A percentile compares a stretch with the other conserved stretches of the same genome.
phyloP scores from a whole-genome alignment of 73 alveolate species.

The Paramecium pentaurelia region DNA sequence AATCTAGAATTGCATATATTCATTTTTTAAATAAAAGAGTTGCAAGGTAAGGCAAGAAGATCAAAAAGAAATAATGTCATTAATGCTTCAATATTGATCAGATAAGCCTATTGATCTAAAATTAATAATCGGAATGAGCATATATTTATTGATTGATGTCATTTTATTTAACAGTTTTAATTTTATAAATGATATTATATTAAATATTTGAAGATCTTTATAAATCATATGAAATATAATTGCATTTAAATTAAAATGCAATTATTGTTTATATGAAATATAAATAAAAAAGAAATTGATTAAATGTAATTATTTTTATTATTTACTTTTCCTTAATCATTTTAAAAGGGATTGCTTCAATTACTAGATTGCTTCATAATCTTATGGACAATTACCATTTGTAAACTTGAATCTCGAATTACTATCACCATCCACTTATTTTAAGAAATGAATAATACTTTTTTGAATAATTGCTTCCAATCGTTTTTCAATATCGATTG shows the following conservation, averaged over 20 bases:
- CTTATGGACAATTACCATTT: not conserved
- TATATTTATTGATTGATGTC: too few relatives aligned
- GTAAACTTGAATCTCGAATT: conserved; percentile 41
- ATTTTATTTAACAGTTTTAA: too few relatives aligned
- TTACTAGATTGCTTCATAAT: conserved; percentile 4
- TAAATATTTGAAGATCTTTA: not conserved
- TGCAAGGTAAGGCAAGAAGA: too few relatives aligned
- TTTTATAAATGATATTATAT: too few relatives aligned
- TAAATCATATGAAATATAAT: not conserved
- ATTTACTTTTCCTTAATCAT: not conserved
- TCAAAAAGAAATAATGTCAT: too few relatives aligned
- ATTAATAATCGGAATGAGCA: too few relatives aligned
- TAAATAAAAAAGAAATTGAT: not conserved
- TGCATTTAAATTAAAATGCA: not conserved
- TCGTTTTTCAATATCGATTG: not conserved
- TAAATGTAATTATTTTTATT: not conserved
- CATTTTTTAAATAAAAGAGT: too few relatives aligned
- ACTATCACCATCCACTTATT: conserved; percentile 3
- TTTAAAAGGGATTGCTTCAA: not conserved
- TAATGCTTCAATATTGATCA: too few relatives aligned
- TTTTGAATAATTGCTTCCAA: conserved; percentile 12
- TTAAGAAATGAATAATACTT: not conserved
- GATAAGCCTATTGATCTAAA: too few relatives aligned
- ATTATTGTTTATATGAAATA: not conserved
- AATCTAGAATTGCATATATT: too few relatives aligned